Evolutionary conservation across 192 early-diverging fungal genomes (phyloP).

Genomic region (Chytriomyces sp.): DNA sequence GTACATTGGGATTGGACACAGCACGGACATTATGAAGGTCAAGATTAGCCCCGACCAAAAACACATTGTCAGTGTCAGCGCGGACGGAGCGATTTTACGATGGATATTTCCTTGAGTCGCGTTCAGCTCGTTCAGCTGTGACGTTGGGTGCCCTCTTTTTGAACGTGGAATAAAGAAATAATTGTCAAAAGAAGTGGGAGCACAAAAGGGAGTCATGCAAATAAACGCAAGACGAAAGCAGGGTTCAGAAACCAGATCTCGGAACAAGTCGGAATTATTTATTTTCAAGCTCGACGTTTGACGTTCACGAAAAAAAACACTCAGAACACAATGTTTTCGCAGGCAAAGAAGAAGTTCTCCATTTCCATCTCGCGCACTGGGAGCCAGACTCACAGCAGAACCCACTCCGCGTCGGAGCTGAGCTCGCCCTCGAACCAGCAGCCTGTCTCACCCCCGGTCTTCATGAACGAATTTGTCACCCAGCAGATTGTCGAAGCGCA

Average conservation of each 20-base stretch:
- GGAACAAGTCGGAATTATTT: no score
- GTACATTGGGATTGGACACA: constrained; percentile 62
- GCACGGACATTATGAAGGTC: constrained; percentile 66
- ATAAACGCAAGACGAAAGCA: no score
- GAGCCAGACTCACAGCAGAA: background rate
- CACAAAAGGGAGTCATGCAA: no score
- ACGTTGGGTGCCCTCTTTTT: no score
- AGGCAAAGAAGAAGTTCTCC: background rate
- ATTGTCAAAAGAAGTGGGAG: no score
- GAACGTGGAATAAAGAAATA: no score
- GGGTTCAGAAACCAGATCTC: no score
- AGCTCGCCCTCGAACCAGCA: background rate
- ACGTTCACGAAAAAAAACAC: no score
- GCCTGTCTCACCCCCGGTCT: constrained; percentile 22
- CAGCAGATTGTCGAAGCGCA: constrained; percentile 33
- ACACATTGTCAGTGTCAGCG: constrained; percentile 54
- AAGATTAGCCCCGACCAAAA: constrained; percentile 58
- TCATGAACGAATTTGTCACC: constrained; percentile 49
- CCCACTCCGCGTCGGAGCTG: background rate
- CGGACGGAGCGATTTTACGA: constrained; percentile 60
- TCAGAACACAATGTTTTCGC: background rate
- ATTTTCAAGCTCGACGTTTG: no score
- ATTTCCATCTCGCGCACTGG: background rate
- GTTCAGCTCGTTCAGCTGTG: no score
- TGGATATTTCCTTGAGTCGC: constrained; percentile 48